phyloP scores from a whole-genome alignment of 164 flowering plant species.

The Vitis labrusca region DNA sequence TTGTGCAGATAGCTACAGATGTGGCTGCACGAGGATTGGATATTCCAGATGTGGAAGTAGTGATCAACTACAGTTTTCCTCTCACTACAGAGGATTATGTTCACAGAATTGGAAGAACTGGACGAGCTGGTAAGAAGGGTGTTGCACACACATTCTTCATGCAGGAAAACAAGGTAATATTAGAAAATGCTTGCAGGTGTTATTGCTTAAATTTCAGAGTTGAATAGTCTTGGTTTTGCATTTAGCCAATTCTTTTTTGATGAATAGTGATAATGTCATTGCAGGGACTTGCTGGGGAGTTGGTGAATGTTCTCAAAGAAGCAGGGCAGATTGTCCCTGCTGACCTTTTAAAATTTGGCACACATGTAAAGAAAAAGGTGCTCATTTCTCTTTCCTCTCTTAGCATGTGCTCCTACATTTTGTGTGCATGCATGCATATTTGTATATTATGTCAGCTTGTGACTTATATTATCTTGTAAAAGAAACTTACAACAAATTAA shows the following conservation, averaged over 20 bases:
- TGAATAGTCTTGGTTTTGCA: not conserved
- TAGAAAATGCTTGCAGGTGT: not conserved
- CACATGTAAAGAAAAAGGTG: conserved; percentile 98
- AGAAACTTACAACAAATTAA: no score
- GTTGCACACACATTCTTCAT: conserved; percentile 95
- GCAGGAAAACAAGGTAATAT: conserved; percentile 82
- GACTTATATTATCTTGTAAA: no score
- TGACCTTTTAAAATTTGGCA: conserved; percentile 77
- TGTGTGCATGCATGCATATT: not conserved
- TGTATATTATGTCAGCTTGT: no score
- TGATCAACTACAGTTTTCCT: conserved; percentile 95
- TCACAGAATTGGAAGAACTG: conserved; percentile 97
- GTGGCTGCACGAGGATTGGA: conserved; percentile 99
- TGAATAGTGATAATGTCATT: conserved; percentile 1
- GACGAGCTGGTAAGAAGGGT: conserved; percentile 98
- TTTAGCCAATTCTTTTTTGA: not conserved
- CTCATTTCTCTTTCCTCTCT: not conserved
- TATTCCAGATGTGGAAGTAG: conserved; percentile 99
- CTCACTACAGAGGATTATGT: conserved; percentile 97
- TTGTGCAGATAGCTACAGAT: conserved; percentile 92
- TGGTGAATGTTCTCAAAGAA: conserved; percentile 92
- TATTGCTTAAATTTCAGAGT: not conserved
- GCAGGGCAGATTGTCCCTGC: conserved; percentile 85
- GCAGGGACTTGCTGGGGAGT: conserved; percentile 95
- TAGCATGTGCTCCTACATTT: not conserved